Base-by-base conservation (phyloP, 331 rosid species). In the Pyracantha coccinea region DNA sequence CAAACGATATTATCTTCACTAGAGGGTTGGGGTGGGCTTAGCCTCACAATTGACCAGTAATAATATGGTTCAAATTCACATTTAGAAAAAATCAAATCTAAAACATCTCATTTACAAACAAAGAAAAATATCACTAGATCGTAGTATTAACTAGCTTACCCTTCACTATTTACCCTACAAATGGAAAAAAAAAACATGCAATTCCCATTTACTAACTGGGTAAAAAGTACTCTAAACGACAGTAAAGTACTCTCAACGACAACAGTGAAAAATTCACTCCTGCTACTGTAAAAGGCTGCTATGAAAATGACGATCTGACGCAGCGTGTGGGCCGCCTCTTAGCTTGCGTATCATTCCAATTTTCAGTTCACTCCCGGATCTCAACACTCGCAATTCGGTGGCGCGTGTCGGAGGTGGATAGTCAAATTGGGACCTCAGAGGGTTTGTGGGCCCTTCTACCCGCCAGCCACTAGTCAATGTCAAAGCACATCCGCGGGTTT, bases 401-500 rank as follows among this genome's bases (percentile, higher is more conserved):
- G 77, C 77, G 77, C 69, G 60, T 73, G 29, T 2, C 7, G 20
- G 16, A 16, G 38, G 27, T 21, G 2, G 21, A 25, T 19, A 9
- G 25, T 58, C 13, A 10, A 23, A 2, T 29, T 25, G 8, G 55
- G 69, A 6, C 7, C 9, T 9, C 0, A n/a, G 63, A 7, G 23
- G 27, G 8, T 63, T 19, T 32, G 75, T 60, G 68, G 83, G 60
- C 20, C 61, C 66, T 3, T 0, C 2, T 1, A 5, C 1, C 8
- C 3, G 0, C 20, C 21, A 23, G n/a, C 70, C 74, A 55, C 2
- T n/a, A 21, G 54, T 15, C 27, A 54, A 33, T 29, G 75, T 82
- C 82, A 41, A 73, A 32, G 4, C 66, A 45, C 83, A 63, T 70
- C 29, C 27, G 78, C 80, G 69, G 68, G 44, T 64, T 78, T 78